phyloP scores from a whole-genome alignment of 768 basidiomycete species.

The Lactifluus pinguis region DNA sequence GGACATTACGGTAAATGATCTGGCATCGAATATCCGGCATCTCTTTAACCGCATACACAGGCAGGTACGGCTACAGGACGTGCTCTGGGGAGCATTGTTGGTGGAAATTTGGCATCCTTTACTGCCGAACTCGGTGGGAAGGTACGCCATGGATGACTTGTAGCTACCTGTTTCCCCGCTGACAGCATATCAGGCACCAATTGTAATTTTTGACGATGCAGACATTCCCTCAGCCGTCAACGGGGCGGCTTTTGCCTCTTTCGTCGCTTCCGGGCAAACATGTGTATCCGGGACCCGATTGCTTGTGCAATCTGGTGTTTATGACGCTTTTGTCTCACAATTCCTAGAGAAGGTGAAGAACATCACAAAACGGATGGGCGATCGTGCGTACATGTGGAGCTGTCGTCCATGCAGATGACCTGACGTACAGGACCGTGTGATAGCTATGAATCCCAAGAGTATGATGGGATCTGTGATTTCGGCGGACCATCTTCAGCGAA shows the following conservation, averaged over 20 bases:
- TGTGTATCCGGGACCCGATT: conserved; percentile 89
- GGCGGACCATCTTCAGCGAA: conserved; percentile 49
- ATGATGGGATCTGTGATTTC: conserved; percentile 82
- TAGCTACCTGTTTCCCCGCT: neutral
- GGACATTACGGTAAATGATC: conserved; percentile 61
- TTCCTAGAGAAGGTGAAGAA: conserved; percentile 55
- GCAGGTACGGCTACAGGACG: conserved; percentile 74
- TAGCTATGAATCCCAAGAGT: conserved; percentile 60
- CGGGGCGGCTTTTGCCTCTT: conserved; percentile 75
- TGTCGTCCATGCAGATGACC: neutral
- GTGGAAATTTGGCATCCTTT: conserved; percentile 61
- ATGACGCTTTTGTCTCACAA: conserved; percentile 52
- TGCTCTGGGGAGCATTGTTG: conserved; percentile 62
- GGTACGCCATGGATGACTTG: conserved; percentile 28
- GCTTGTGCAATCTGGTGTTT: conserved; percentile 60
- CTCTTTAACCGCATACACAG: conserved; percentile 28
- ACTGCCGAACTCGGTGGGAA: conserved; percentile 87
- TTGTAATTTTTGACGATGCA: conserved; percentile 72
- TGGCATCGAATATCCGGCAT: neutral
- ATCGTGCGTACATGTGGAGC: conserved; percentile 38
- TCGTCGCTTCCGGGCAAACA: conserved; percentile 83
- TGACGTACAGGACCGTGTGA: neutral
- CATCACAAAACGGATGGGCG: conserved; percentile 64
- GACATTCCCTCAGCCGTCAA: conserved; percentile 69
- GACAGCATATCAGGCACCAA: conserved; percentile 48